A percentile compares a stretch with the other conserved stretches of the same genome.
Evolutionary conservation across 805 yeast genomes (phyloP).

Genomic region (Cyberlindnera suaveolens): DNA sequence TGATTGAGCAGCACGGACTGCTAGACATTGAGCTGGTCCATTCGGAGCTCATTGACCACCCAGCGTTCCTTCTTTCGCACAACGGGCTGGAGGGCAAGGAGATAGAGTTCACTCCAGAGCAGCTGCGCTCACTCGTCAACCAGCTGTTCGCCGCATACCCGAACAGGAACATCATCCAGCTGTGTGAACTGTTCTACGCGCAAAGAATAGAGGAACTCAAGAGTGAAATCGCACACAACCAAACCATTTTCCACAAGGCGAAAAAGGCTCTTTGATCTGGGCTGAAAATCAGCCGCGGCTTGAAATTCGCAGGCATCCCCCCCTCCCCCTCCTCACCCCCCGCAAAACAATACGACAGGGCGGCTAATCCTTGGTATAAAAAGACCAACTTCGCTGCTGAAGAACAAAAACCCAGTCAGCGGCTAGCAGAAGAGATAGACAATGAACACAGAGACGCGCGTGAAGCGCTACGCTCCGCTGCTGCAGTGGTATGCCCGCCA

Average conservation of each 20-base stretch:
- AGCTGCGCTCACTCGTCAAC: constrained; percentile 3
- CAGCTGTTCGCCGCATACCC: constrained; percentile 3
- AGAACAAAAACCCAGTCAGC: too few relatives aligned
- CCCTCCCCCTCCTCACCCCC: too few relatives aligned
- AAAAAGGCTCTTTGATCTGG: not conserved
- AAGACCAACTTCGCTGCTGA: too few relatives aligned
- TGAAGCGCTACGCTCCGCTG: constrained; percentile 4
- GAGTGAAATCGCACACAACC: constrained; percentile 6
- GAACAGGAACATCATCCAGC: constrained; percentile 11
- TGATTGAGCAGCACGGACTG: constrained; percentile 18
- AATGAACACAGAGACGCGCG: not conserved
- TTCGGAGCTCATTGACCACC: constrained; percentile 12
- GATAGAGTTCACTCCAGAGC: constrained; percentile 6
- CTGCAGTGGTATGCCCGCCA: constrained; percentile 21
- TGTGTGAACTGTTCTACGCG: constrained; percentile 19
- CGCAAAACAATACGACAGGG: too few relatives aligned
- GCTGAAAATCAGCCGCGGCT: too few relatives aligned
- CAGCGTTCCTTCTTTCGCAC: constrained; percentile 20
- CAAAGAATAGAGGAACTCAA: constrained; percentile 12
- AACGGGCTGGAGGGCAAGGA: constrained; percentile 12
- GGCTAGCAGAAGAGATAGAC: not conserved
- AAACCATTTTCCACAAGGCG: constrained; percentile 6
- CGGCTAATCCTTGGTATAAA: too few relatives aligned
- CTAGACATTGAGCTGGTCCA: constrained; percentile 10
- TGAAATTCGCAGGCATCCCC: too few relatives aligned